Base-by-base conservation (phyloP, 768 basidiomycete genomes). In the Gloeopeniophorella convolvens region DNA sequence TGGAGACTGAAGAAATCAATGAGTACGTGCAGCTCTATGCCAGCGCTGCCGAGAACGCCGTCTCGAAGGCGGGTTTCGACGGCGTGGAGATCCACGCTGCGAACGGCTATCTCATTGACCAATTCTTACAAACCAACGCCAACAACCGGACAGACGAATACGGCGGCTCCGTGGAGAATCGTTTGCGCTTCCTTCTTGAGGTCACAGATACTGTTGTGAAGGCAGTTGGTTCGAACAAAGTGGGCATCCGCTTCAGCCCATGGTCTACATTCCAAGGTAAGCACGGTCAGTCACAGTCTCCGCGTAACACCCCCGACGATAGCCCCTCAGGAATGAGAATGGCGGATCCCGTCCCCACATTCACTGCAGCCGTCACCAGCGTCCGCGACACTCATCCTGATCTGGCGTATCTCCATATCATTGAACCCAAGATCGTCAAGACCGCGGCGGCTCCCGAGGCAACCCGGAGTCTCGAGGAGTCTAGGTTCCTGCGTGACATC, bases 21-120 rank as follows among this genome's bases (percentile, higher is more conserved):
- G 74, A 80, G 47, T 76, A 77, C 49, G 62, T 76, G 18, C 28
- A 65, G n/a, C 63, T 74, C 10, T 85, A 75, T 56, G 76, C 70
- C 5, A 65, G 69, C 7, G 51, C 51, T 4, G 51, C 55, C 0
- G 21, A n/a, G n/a, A n/a, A n/a, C n/a, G n/a, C n/a, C n/a, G n/a
- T n/a, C n/a, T n/a, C 45, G n/a, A n/a, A n/a, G n/a, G n/a, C n/a
- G n/a, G n/a, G n/a, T n/a, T n/a, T n/a, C n/a, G n/a, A n/a, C n/a
- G 63, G 63, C 23, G 59, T 64, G 39, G 60, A 63, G 54, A 23
- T 65, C 2, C 62, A 65, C 33, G 56, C 57, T 43, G 62, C 62
- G 18, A 59, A 59, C 44, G 66, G 67, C 3, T 67, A 66, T 44
- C 58, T 68, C 4, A 31, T 63, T 30, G 69, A 76, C 57, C 72